Evolutionary conservation across 1,284 basidiomycete genomes (phyloP).

Genomic region (Trichosporon faecale): DNA sequence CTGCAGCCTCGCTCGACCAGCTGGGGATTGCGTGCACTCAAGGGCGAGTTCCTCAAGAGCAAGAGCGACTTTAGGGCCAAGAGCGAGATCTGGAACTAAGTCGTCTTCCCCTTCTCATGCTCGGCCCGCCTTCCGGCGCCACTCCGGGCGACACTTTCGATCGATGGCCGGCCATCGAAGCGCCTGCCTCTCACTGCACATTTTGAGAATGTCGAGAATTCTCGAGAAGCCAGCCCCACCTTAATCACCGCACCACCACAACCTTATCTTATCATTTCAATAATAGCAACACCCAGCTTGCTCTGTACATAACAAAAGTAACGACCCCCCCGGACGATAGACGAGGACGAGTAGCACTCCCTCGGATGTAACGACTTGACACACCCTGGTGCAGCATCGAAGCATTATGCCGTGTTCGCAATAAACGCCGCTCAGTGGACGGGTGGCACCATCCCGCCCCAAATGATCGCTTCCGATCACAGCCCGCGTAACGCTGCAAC

Average conservation of each 20-base stretch:
- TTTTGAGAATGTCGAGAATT: not conserved
- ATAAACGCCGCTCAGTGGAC: not conserved
- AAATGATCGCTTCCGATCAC: not conserved
- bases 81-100: not conserved
- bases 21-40: not conserved
- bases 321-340: not conserved
- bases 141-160: not conserved
- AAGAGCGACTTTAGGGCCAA: slow-evolving; percentile 8
- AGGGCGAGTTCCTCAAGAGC: slow-evolving; percentile 7
- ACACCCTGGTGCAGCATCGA: not conserved
- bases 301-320: slow-evolving; percentile 2
- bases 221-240: not conserved
- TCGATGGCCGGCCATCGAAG: not conserved
- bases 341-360: slow-evolving; percentile 6
- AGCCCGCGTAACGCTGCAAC: not conserved
- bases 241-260: not conserved
- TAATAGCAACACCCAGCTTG: not conserved
- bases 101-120: not conserved
- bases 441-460: not conserved
- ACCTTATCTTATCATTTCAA: slow-evolving; percentile 2
- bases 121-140: not conserved
- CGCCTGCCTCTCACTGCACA: not conserved
- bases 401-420: not conserved
- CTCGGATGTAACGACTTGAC: not conserved
- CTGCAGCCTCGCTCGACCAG: not conserved